Evolutionary conservation across 495 filamentous ascomycete genomes (phyloP).

Genomic region (Lepraria neglecta): DNA sequence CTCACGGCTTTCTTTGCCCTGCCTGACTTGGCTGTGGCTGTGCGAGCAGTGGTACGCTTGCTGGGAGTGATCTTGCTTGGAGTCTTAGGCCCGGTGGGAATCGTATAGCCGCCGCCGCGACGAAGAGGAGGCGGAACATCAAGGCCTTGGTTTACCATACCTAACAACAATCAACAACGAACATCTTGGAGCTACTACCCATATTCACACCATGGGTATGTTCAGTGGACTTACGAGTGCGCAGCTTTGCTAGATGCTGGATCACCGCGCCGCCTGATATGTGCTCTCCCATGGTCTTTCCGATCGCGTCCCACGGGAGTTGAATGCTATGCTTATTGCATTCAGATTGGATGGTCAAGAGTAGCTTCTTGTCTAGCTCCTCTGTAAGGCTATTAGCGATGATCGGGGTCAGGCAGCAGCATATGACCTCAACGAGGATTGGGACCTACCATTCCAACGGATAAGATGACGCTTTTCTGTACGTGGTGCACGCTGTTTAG

Average conservation of each 20-base stretch:
- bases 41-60: not conserved
- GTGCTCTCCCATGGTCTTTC: conserved; percentile 33
- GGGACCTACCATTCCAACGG: conserved; percentile 42
- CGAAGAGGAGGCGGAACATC: conserved; percentile 39
- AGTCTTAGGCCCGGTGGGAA: not conserved
- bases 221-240: conserved; percentile 28
- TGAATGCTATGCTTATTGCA: conserved; percentile 36
- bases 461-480: conserved; percentile 38
- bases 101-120: conserved; percentile 26
- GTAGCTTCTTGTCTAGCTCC: conserved; percentile 38
- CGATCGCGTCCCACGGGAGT: conserved; percentile 40
- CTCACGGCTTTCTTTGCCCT: conserved; percentile 12
- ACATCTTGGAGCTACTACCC: not conserved
- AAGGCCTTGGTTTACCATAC: conserved; percentile 26
- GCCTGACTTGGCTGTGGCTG: not conserved
- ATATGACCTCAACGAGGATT: too few species aligned
- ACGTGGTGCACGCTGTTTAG: conserved; percentile 23
- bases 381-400: conserved; percentile 27
- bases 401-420: not conserved
- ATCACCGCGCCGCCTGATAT: conserved; percentile 42
- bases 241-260: conserved; percentile 46
- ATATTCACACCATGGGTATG: not conserved
- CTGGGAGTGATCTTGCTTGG: not conserved
- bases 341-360: conserved; percentile 40
- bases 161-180: not conserved